These are phyloP conservation scores for Pleoardoris graminearum DNA, from an alignment of 2,329 filamentous ascomycete species.

Conservation along the genomic window DNA sequence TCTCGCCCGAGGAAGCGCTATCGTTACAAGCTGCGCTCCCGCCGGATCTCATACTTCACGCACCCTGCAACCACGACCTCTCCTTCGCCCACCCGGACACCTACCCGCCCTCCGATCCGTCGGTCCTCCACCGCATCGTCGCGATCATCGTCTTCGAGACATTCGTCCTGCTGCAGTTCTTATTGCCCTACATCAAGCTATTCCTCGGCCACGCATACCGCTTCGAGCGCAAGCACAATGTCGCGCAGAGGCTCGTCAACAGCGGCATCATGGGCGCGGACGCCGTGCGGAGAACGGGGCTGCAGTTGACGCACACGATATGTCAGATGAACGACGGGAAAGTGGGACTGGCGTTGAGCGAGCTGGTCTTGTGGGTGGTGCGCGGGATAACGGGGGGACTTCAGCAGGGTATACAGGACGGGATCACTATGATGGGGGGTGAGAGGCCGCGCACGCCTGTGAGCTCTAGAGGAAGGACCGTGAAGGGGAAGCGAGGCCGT, in stretches of 20 bases:
- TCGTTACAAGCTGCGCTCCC: slow-evolving; percentile 59
- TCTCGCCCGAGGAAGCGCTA: slow-evolving; percentile 59
- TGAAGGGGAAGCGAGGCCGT: slow-evolving; percentile 1
- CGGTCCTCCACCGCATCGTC: slow-evolving; percentile 62
- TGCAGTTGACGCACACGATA: slow-evolving; percentile 59
- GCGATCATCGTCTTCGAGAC: slow-evolving; percentile 61
- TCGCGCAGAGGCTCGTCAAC: slow-evolving; percentile 62
- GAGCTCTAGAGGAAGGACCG: slow-evolving; percentile 10
- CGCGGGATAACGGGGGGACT: slow-evolving; percentile 68
- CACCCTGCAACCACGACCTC: slow-evolving; percentile 21
- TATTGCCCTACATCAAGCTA: slow-evolving; percentile 64
- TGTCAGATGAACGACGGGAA: slow-evolving; percentile 66
- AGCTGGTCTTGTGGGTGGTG: slow-evolving; percentile 63
- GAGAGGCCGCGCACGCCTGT: slow-evolving; percentile 12
- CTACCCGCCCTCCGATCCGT: slow-evolving; percentile 36
- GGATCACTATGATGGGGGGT: slow-evolving; percentile 53
- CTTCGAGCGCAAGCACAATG: slow-evolving; percentile 68
- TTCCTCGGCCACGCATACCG: slow-evolving; percentile 59
- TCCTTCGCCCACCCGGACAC: slow-evolving; percentile 15
- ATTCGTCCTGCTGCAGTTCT: slow-evolving; percentile 62
- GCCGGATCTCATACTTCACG: slow-evolving; percentile 17
- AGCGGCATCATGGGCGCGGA: slow-evolving; percentile 59
- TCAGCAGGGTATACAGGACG: slow-evolving; percentile 64
- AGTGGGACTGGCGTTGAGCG: slow-evolving; percentile 62
- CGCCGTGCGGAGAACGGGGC: slow-evolving; percentile 55